Conservation (phyloP, 441 rosid species). For the Gossypium davidsonii region DNA sequence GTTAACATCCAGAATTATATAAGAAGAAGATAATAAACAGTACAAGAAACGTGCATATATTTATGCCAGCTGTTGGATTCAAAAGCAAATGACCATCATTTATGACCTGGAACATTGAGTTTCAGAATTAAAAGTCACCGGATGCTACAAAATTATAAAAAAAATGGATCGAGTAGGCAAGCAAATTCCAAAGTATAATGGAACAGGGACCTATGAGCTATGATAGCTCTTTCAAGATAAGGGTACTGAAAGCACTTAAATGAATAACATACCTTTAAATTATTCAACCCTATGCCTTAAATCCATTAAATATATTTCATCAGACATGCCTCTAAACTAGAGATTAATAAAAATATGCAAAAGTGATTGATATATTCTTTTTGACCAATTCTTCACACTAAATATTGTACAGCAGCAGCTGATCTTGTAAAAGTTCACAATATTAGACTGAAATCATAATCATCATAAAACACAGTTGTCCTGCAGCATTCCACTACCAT, state of each 20-base stretch:
- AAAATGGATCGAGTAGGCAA: background rate
- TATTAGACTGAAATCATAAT: background rate
- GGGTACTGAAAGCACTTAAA: background rate
- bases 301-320: background rate
- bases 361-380: background rate
- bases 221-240: constrained; percentile 3
- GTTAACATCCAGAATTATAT: constrained; percentile 17
- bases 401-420: constrained; percentile 2
- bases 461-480: constrained; percentile 4
- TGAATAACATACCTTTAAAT: background rate
- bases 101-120: background rate
- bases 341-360: background rate
- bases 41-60: constrained; percentile 8
- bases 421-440: background rate
- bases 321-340: background rate
- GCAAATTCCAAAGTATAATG: background rate
- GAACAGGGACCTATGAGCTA: background rate
- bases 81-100: constrained; percentile 4
- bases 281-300: constrained; percentile 3
- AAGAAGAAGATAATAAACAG: background rate
- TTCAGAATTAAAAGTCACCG: background rate
- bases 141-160: background rate
- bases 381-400: background rate
- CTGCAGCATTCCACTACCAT: constrained; percentile 1
- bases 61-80: background rate